Evolutionary conservation across 2,329 filamentous ascomycete species (phyloP).

Genomic region (Fusarium xylarioides): DNA sequence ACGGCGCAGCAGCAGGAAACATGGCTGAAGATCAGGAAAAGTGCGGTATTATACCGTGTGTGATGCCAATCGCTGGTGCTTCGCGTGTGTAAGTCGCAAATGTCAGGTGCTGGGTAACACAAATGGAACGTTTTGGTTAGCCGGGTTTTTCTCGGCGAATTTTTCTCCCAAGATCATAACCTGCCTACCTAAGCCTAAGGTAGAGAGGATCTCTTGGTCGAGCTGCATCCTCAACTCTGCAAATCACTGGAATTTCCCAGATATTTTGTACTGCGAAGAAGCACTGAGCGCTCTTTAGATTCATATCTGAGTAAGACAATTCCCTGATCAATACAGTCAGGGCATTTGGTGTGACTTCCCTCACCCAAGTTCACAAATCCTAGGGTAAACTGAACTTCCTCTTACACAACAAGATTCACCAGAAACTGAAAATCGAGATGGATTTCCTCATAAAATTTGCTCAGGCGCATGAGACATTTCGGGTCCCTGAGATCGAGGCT

Average conservation of each 20-base stretch:
- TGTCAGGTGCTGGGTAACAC: neutral
- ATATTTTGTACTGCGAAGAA: neutral
- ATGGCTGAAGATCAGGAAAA: constrained; percentile 44
- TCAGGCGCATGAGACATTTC: constrained; percentile 91
- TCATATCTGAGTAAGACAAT: neutral
- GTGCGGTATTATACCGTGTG: neutral
- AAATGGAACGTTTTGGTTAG: constrained; percentile 13
- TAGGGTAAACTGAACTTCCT: constrained; percentile 1
- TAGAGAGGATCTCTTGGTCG: constrained; percentile 68
- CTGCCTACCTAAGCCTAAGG: neutral
- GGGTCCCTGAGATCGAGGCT: constrained; percentile 82
- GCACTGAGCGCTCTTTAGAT: neutral
- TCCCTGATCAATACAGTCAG: neutral
- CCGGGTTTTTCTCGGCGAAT: constrained; percentile 44
- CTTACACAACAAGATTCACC: neutral
- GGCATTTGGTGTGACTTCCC: constrained; percentile 3
- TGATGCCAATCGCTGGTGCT: neutral
- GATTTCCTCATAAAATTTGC: constrained; percentile 90
- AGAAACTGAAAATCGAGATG: constrained; percentile 52
- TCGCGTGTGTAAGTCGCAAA: constrained; percentile 14
- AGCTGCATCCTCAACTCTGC: constrained; percentile 5
- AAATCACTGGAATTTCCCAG: neutral
- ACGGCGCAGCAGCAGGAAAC: constrained; percentile 56
- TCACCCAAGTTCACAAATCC: constrained; percentile 11
- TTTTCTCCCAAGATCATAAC: constrained; percentile 24